Evolutionary conservation across 257 asterid species (phyloP).

Genomic region (Solanum ahanhuiri): DNA sequence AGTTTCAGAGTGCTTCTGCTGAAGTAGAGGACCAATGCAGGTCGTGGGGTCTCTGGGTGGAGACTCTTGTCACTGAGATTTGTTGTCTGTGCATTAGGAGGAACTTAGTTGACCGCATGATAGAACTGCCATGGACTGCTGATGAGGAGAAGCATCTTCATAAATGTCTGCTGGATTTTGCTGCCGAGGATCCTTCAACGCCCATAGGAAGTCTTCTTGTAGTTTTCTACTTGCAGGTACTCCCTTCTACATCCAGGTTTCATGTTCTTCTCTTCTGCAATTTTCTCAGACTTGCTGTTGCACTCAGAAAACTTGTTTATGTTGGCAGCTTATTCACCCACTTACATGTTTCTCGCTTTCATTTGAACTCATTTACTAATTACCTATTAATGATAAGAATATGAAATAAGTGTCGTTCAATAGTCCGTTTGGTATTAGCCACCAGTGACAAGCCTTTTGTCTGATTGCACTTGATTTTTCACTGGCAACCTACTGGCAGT

Average conservation of each 20-base stretch:
- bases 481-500: background rate
- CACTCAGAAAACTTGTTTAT: background rate
- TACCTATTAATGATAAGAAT: background rate
- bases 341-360: background rate
- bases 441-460: background rate
- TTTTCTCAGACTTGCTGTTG: background rate
- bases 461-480: background rate
- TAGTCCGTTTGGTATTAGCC: background rate
- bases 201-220: constrained; percentile 84
- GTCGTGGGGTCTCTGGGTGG: constrained; percentile 64
- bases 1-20: constrained; percentile 13
- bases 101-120: constrained; percentile 73
- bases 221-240: constrained; percentile 91
- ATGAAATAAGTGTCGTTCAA: background rate
- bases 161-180: constrained; percentile 67
- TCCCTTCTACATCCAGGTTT: background rate
- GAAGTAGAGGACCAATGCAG: constrained; percentile 30
- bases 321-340: background rate
- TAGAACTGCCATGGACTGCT: constrained; percentile 87
- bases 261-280: background rate
- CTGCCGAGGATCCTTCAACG: constrained; percentile 54
- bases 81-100: constrained; percentile 78
- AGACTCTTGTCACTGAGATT: constrained; percentile 73
- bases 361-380: background rate
- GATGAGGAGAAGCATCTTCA: constrained; percentile 87